These are phyloP conservation scores for Thamnidium elegans DNA, from an alignment of 192 early-diverging fungal species.

Conservation along the genomic window DNA sequence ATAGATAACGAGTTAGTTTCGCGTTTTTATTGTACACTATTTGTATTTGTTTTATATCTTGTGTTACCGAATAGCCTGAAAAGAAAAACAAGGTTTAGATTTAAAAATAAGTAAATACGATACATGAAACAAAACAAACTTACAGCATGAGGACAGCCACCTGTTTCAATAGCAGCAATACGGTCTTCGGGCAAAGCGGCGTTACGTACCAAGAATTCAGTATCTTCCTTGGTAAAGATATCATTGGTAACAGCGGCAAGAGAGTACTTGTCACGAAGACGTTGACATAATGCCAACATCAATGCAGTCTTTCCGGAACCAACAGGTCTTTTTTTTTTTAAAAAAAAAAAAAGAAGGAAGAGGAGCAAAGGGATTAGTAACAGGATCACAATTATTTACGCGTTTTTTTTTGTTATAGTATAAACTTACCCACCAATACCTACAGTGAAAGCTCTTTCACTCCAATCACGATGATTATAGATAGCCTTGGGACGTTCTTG, in stretches of 20 bases:
- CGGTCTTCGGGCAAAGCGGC: conserved; percentile 84
- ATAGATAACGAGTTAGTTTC: conserved; percentile 18
- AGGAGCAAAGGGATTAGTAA: not conserved
- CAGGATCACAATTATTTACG: not conserved
- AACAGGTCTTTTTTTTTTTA: conserved; percentile 79
- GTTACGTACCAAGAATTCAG: conserved; percentile 90
- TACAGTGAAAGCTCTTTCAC: conserved; percentile 90
- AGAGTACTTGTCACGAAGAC: conserved; percentile 75
- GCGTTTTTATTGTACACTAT: not conserved
- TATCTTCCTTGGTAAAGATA: conserved; percentile 96
- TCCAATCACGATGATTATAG: conserved; percentile 79
- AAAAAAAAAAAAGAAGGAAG: not conserved
- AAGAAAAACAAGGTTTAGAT: conserved; percentile 4
- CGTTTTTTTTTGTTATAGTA: not conserved
- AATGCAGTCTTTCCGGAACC: conserved; percentile 94
- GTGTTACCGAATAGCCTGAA: conserved; percentile 36
- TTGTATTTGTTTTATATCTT: not conserved
- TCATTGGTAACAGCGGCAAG: conserved; percentile 96
- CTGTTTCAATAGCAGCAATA: conserved; percentile 93
- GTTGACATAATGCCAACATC: conserved; percentile 86
- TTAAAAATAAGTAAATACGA: not conserved
- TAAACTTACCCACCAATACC: conserved; percentile 82
- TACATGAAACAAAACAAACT: conserved; percentile 1
- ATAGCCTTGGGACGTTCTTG: conserved; percentile 69
- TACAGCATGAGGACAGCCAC: conserved; percentile 93